Evolutionary conservation across 441 rosid genomes (phyloP).

Genomic region (Aleurites moluccanus): DNA sequence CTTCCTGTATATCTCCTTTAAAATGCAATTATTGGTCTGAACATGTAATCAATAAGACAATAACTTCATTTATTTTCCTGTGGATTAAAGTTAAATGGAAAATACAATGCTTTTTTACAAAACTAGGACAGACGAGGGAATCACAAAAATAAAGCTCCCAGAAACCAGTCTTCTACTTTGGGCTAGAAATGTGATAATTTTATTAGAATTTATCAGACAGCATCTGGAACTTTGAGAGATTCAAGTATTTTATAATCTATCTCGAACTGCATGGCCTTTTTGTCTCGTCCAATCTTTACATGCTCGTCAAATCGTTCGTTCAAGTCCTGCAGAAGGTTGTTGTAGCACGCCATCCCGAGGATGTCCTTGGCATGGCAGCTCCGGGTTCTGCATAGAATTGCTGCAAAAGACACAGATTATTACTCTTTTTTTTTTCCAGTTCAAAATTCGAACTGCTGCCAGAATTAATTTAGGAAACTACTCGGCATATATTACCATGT

Average conservation of each 20-base stretch:
- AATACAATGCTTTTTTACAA: not conserved
- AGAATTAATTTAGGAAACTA: not conserved
- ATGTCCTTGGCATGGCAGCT: constrained; percentile 85
- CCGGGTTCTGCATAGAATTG: constrained; percentile 94
- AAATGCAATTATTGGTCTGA: too few species aligned
- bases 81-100: not conserved
- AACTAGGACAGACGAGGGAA: not conserved
- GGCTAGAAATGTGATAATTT: not conserved
- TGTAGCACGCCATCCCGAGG: constrained; percentile 66
- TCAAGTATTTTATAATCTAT: constrained; percentile 78
- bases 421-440: not conserved
- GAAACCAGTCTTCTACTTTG: not conserved
- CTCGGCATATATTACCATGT: constrained; percentile 51
- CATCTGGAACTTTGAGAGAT: constrained; percentile 66
- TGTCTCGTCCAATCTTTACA: constrained; percentile 77
- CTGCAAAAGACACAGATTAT: constrained; percentile 39
- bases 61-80: not conserved
- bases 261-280: constrained; percentile 70
- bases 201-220: constrained; percentile 35
- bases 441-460: not conserved
- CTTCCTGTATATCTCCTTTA: too few species aligned
- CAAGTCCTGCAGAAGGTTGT: constrained; percentile 83
- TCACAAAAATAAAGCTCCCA: not conserved
- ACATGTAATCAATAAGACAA: too few species aligned
- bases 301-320: constrained; percentile 80